Evolutionary conservation across 108 stramenopile species (phyloP), one percentile per base, ranked within the genome.

Genomic region (Mediolabrus comicus): DNA sequence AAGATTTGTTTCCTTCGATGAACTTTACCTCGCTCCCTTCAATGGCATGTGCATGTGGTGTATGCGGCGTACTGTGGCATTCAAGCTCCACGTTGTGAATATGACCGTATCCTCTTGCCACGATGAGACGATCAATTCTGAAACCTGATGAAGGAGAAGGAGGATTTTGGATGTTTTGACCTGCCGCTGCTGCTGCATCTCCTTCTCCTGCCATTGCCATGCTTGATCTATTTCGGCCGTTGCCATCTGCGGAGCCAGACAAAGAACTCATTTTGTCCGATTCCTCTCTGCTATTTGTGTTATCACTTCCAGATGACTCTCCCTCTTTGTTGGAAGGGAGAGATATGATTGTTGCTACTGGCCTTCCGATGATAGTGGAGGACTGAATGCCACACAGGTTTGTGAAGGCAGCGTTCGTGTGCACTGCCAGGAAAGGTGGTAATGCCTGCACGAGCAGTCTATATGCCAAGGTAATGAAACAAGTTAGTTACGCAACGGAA

Each of bases 361-460:
- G 83, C 36, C 83, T 84, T 11, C 89, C 89, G 4, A 87, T 83
- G 1, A 71, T 82, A 41, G 63, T 16, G 51, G 84, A 83, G 28
- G 86, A 79, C 54, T 90, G 79, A 59, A 90, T 77, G 36, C 85
- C 83, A 29, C 83, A 83, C 14, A 90, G 82, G 24, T 73, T 67
- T 29, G 83, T 77, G 59, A 74, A 90, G n/a, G 89, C 85, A 35
- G 89, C 89, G 70, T 90, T 90, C 5, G 83, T 59, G 57, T 90
- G 74, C 5, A 87, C 83, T 9, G 84, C 81, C 16, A 83, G 59
- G 38, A 87, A 84, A 26, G 89, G 84, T 24, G 86, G 81, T 9
- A 38, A 35, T 0, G 83, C 75, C 53, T 84, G 82, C 1, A 86
- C 58, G 2, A 90, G 72, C 46, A 85, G 65, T 67, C 85, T 86